Evolutionary conservation across 179 eudicot species (phyloP).

Genomic region (Gypsophila paniculata): DNA sequence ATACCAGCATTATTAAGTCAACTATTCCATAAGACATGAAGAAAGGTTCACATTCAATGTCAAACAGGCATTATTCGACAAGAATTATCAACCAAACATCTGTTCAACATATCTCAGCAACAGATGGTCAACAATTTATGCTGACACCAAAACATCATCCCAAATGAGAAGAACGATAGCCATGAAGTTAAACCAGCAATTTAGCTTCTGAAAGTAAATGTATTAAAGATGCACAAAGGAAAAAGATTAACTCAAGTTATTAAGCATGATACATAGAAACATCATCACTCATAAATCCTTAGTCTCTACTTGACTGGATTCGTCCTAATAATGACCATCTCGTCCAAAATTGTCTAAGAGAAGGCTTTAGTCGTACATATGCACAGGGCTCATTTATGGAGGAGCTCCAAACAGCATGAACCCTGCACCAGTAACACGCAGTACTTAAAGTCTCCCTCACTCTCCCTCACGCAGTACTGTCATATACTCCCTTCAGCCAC

Average conservation of each 20-base stretch:
- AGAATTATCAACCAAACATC: background rate
- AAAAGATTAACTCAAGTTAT: background rate
- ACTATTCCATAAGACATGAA: background rate
- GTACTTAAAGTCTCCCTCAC: no score
- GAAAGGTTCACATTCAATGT: background rate
- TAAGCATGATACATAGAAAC: background rate
- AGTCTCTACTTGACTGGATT: background rate
- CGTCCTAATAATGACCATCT: background rate
- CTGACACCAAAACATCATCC: background rate
- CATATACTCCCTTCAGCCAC: background rate
- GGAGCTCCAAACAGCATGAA: background rate
- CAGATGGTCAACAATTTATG: background rate
- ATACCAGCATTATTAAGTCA: slow-evolving; percentile 15
- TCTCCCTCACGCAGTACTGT: background rate
- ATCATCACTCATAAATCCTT: background rate
- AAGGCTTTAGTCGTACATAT: background rate
- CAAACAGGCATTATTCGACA: background rate
- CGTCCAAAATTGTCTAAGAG: background rate
- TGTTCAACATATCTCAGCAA: no score
- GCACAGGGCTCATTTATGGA: background rate
- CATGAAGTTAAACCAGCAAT: background rate
- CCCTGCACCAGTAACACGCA: background rate
- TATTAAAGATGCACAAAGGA: background rate
- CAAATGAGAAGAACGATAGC: background rate
- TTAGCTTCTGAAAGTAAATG: background rate